Evolutionary conservation across 495 filamentous ascomycete species (phyloP).

Genomic region (Gamarada debralockiae): DNA sequence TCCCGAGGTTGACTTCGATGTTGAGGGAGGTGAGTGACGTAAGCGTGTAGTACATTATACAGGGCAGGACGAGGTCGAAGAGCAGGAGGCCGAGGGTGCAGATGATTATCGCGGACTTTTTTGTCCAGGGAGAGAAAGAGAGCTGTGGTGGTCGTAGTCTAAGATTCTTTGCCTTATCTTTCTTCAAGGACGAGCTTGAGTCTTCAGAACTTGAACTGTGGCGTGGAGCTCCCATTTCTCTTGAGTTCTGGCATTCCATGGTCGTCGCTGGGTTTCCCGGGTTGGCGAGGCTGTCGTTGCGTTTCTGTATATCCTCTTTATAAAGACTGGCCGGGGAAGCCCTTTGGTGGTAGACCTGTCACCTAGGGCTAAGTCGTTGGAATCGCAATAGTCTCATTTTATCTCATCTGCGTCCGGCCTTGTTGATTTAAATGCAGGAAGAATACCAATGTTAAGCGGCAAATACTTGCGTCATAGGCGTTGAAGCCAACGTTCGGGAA

Average conservation of each 20-base stretch:
- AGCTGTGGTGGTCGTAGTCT: neutral
- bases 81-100: conserved; percentile 6
- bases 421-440: too few species aligned
- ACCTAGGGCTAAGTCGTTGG: neutral
- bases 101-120: conserved; percentile 8
- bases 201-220: neutral
- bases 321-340: neutral
- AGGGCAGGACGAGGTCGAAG: conserved; percentile 14
- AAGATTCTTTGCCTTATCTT: neutral
- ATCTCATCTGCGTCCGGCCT: too few species aligned
- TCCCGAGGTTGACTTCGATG: conserved; percentile 6
- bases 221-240: too few species aligned
- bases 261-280: neutral
- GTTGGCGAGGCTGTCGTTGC: neutral
- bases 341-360: neutral
- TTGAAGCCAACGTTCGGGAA: too few species aligned
- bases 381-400: too few species aligned
- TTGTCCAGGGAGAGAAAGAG: conserved; percentile 5
- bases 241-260: neutral
- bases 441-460: too few species aligned
- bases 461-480: too few species aligned
- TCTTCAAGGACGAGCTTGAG: neutral
- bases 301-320: neutral
- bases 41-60: conserved; percentile 12
- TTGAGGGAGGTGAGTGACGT: neutral